Evolutionary conservation across 2,329 filamentous ascomycete genomes (phyloP), one percentile per base, ranked within the genome.

Genomic region (Calycina herbarum): DNA sequence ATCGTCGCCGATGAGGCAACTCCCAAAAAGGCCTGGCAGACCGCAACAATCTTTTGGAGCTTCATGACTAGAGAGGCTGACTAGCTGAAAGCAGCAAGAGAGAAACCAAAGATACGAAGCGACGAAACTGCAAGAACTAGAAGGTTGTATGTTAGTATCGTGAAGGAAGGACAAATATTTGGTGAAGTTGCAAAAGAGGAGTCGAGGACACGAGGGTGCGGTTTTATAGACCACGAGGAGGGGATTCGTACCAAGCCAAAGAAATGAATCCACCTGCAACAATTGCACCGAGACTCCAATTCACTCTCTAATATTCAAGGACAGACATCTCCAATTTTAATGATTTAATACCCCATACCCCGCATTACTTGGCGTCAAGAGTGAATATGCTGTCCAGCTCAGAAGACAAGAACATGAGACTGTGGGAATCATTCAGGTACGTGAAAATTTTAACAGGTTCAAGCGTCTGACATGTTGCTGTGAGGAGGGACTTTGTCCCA

Each of bases 1-100:
- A 80, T 86, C 15, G 87, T 89, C 5, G 61, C 70, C 17, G 67
- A 65, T 35, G 56, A 62, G 42, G 27, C 17, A 35, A 17, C 27
- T 31, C 27, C 54, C 54, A 57, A 15, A 5, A 57, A 17, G 27
- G 10, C 17, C 54, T 57, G 54, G 17, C 31, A 31, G 27, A 33
- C 13, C 27, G 54, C 54, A 15, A 57, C 2, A 17, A 57, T 33
- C 54, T 35, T 35, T 35, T 31, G 54, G 17, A 57, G 54, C 54
- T 31, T 31, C 54, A 57, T 57, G 11, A 15, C 45, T 24, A 24
- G 11, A 51, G n/a, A 51, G n/a, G 5, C 2, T 51, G n/a, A 51
- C 45, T 27, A 51, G 45, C 45, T 3, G n/a, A 27, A 48, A 11
- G 8, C n/a, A 24, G 45, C n/a, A 51, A 24, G 20, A 10, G 20